Evolutionary conservation across 2,329 filamentous ascomycete genomes (phyloP), one percentile per base, ranked within the genome.

Genomic region (Pezicula carpinea): DNA sequence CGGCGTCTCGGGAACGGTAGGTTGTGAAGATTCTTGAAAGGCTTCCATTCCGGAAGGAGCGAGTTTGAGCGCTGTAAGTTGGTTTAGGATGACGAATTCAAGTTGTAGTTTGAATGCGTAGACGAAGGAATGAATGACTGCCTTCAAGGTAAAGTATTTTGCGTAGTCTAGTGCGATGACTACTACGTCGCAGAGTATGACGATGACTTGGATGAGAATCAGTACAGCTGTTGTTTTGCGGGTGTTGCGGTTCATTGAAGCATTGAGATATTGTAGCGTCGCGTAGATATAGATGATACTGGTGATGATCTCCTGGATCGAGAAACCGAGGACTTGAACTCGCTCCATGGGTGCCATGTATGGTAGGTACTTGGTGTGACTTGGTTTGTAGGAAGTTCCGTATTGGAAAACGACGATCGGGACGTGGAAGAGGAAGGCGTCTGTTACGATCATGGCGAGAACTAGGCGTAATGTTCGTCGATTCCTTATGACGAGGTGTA

Each of bases 321-420:
- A 72, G 54, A 74, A 74, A 0, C 66, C 68, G 8, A 69, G 71
- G 66, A 74, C 72, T 56, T 74, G 70, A 26, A 74, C 65, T 53
- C 70, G 71, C 53, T 74, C 71, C 63, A 72, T 70, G 6, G 29
- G 35, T 14, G 26, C 26, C 23, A 41, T 46, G n/a, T 31, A 40
- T 22, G 15, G 21, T 5, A 46, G n/a, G 11, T 32, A 46, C 15
- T 21, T 18, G 4, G 22, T 18, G 32, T 46, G 44, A 5, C 15
- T 46, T 15, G 17, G 10, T n/a, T 35, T 35, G 33, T 44, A n/a
- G 21, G 32, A 36, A 1, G 35, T 66, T 35, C 69, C 69, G 47
- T 65, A 71, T 6, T 69, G 71, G 19, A 73, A 57, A 7, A 71
- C 66, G 6, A 71, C 70, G 13, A 69, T 73, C 17, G 71, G 69